A percentile compares a stretch with the other conserved stretches of the same genome.
Conservation (phyloP, 2,329 filamentous ascomycete genomes). For the Paraconiothyrium brasiliense region DNA sequence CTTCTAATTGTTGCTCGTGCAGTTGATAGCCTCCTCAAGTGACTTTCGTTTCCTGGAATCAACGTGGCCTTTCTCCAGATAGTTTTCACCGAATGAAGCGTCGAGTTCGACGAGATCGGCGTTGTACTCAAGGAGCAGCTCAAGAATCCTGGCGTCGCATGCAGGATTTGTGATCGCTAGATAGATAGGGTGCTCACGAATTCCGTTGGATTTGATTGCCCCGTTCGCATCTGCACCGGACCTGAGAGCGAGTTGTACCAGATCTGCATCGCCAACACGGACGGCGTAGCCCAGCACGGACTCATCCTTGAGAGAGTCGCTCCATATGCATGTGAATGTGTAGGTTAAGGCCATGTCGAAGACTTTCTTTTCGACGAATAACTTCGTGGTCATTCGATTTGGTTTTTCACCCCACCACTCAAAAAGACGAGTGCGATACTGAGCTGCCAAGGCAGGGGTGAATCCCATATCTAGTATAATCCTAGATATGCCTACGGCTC, state of each 20-base stretch:
- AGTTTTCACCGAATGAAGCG: too few relatives aligned
- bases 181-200: neutral
- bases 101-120: slow-evolving; percentile 4
- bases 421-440: neutral
- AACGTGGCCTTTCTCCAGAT: too few relatives aligned
- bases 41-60: too few relatives aligned
- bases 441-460: neutral
- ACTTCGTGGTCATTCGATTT: neutral
- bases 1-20: too few relatives aligned
- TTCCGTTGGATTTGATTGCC: too few relatives aligned
- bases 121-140: neutral
- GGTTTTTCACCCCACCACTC: too few relatives aligned
- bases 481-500: neutral
- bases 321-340: too few relatives aligned
- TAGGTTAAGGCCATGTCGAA: too few relatives aligned
- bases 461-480: neutral
- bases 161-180: neutral
- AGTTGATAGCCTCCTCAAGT: too few relatives aligned
- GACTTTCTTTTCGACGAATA: neutral
- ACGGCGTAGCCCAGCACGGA: neutral
- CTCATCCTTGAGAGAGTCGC: too few relatives aligned
- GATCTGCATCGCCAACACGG: neutral
- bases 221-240: slow-evolving; percentile 2
- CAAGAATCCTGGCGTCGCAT: neutral
- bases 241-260: neutral